A percentile compares a stretch with the other conserved stretches of the same genome.
phyloP scores from a whole-genome alignment of 2,329 filamentous ascomycete species.

The Leptoxyphium fumago region DNA sequence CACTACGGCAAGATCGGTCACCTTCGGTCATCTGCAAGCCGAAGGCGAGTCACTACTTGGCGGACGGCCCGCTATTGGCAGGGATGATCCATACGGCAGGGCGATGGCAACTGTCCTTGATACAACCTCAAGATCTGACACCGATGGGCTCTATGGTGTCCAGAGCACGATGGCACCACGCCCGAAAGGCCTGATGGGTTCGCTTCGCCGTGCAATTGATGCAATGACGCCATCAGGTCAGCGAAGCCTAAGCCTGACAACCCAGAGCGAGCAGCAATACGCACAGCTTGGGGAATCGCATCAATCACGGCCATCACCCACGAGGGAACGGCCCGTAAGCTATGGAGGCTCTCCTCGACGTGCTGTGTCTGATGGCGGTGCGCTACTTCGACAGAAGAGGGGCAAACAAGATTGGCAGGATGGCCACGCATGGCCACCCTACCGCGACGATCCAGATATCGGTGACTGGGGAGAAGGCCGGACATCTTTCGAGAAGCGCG shows the following conservation, averaged over 20 bases:
- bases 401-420: constrained; percentile 26
- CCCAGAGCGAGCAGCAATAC: not conserved
- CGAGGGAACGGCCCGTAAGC: constrained; percentile 4
- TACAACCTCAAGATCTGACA: not conserved
- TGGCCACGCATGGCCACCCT: constrained; percentile 11
- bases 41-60: constrained; percentile 39
- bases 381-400: constrained; percentile 25
- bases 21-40: constrained; percentile 33
- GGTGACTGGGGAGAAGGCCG: constrained; percentile 21
- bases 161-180: constrained; percentile 1
- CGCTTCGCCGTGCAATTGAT: constrained; percentile 17
- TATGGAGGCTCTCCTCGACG: constrained; percentile 20
- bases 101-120: constrained; percentile 9
- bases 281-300: not conserved
- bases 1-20: constrained; percentile 32
- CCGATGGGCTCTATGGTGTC: not conserved
- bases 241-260: constrained; percentile 16
- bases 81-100: constrained; percentile 18
- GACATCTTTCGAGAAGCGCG: constrained; percentile 10
- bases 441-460: constrained; percentile 18
- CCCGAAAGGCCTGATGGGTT: constrained; percentile 17
- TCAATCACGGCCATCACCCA: constrained; percentile 7
- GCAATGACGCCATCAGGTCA: constrained; percentile 14
- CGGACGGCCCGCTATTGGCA: constrained; percentile 22
- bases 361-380: constrained; percentile 29